A percentile compares a stretch with the other conserved stretches of the same genome.
Conservation (phyloP, 2,329 filamentous ascomycete genomes). For the Claviceps sorghi region DNA sequence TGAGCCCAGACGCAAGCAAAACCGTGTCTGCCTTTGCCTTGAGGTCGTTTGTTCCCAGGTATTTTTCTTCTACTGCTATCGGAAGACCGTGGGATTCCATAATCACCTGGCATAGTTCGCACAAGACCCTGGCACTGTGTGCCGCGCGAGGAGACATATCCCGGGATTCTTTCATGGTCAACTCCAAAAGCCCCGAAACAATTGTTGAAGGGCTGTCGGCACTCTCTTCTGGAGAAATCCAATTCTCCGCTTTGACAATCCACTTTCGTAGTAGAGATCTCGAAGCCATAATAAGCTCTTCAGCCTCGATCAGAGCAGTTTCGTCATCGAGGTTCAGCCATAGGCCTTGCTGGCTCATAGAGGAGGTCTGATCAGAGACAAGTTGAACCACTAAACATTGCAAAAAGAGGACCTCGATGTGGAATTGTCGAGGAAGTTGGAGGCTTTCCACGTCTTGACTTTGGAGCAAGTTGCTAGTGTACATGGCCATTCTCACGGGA, state of each 20-base stretch:
- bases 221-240: conserved; percentile 20
- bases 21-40: conserved; percentile 32
- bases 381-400: conserved; percentile 37
- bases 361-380: conserved; percentile 38
- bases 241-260: conserved; percentile 19
- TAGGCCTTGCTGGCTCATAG: conserved; percentile 27
- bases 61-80: conserved; percentile 29
- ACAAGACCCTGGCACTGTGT: conserved; percentile 39
- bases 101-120: conserved; percentile 32
- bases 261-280: conserved; percentile 23
- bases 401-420: conserved; percentile 36
- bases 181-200: conserved; percentile 27
- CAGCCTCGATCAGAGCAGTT: conserved; percentile 24
- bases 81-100: conserved; percentile 32
- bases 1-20: conserved; percentile 33
- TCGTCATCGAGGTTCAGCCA: conserved; percentile 28
- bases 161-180: conserved; percentile 28
- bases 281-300: conserved; percentile 27
- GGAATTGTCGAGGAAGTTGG: conserved; percentile 25
- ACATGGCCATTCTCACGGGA: conserved; percentile 61
- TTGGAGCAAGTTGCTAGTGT: conserved; percentile 48
- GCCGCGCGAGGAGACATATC: conserved; percentile 28
- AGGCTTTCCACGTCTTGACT: conserved; percentile 23
- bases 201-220: conserved; percentile 21
- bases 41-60: conserved; percentile 30